Evolutionary conservation across 495 filamentous ascomycete species (phyloP).

Genomic region (Tuber microsphaerosporum): DNA sequence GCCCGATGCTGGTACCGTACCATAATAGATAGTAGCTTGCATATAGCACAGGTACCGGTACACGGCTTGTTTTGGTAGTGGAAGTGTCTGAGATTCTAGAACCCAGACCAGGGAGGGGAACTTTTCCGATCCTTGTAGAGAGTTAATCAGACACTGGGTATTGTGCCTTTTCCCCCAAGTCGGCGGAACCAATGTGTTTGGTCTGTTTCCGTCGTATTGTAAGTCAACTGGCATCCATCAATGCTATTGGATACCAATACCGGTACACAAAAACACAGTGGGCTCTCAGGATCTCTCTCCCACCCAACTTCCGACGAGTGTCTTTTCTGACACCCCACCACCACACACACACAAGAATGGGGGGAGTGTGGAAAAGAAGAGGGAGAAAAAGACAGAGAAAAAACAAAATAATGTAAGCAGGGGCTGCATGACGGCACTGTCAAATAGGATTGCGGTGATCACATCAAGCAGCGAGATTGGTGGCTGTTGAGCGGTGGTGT

Average conservation of each 20-base stretch:
- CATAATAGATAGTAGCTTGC: not conserved
- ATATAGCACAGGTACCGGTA: not conserved
- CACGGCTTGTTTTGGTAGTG: not conserved
- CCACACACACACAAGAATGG: not conserved
- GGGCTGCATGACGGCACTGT: not conserved
- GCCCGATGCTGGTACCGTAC: not conserved
- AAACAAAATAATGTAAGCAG: not conserved
- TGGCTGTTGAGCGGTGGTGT: not conserved
- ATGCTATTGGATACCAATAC: not conserved
- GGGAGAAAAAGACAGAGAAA: not conserved
- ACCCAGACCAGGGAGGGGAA: not conserved
- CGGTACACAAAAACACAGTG: not conserved
- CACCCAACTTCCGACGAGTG: not conserved
- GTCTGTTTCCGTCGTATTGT: not conserved
- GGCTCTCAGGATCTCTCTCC: not conserved
- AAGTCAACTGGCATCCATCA: not conserved
- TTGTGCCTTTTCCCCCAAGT: not conserved
- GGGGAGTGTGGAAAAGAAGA: not conserved
- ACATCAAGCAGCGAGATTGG: not conserved
- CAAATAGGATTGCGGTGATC: not conserved
- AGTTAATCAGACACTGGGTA: not conserved
- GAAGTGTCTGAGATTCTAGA: not conserved
- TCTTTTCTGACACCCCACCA: not conserved
- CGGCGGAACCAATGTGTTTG: not conserved
- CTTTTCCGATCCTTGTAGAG: not conserved